Conservation (phyloP, 345 rosid genomes). For the Linum tenue region DNA sequence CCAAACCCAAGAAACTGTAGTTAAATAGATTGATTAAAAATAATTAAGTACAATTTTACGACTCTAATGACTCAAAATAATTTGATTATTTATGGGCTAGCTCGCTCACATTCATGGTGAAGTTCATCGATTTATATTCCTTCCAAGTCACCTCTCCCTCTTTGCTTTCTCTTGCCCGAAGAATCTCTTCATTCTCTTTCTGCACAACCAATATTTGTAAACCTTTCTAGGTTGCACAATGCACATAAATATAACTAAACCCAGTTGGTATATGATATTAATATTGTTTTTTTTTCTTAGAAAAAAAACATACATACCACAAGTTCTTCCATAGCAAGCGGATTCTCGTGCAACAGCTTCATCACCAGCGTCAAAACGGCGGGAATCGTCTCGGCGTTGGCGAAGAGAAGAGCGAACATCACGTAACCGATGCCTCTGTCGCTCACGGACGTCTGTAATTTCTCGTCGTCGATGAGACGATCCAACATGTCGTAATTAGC, state of each 20-base stretch:
- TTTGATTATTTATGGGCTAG: too few relatives aligned
- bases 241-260: background rate
- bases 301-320: constrained; percentile 13
- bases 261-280: background rate
- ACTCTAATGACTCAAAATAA: too few relatives aligned
- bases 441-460: constrained; percentile 2
- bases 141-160: constrained; percentile 16
- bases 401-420: constrained; percentile 17
- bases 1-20: too few relatives aligned
- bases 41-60: too few relatives aligned
- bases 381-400: constrained; percentile 21
- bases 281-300: too few relatives aligned
- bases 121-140: constrained; percentile 20
- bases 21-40: too few relatives aligned
- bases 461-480: constrained; percentile 8
- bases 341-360: constrained; percentile 14
- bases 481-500: constrained; percentile 16
- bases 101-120: constrained; percentile 18
- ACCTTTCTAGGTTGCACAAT: too few relatives aligned
- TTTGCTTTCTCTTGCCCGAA: constrained; percentile 7
- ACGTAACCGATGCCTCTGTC: constrained; percentile 12
- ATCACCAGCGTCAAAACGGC: constrained; percentile 18
- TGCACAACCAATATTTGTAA: background rate
- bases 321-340: constrained; percentile 13
- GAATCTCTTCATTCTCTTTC: constrained; percentile 21